A percentile compares a stretch with the other conserved stretches of the same genome.
These are phyloP conservation scores for Harrya chromipes DNA, from an alignment of 768 basidiomycete species.

Conservation along the genomic window DNA sequence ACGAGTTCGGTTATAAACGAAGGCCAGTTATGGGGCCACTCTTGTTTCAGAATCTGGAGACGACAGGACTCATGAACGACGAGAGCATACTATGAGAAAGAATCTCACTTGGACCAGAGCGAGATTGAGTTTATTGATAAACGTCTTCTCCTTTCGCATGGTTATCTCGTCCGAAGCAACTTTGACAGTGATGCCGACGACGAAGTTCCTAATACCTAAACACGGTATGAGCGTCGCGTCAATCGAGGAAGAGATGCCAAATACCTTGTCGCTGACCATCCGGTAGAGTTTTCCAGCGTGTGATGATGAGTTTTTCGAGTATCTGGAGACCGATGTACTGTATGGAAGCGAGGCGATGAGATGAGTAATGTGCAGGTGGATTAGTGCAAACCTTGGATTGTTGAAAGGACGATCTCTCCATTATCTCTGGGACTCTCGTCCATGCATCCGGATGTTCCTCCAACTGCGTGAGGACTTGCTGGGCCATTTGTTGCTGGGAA, in stretches of 20 bases:
- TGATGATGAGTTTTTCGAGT: constrained; percentile 90
- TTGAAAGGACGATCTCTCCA: constrained; percentile 78
- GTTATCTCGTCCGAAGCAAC: constrained; percentile 87
- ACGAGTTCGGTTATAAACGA: constrained; percentile 96
- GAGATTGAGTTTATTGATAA: constrained; percentile 94
- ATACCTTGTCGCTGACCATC: constrained; percentile 89
- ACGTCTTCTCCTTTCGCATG: constrained; percentile 90
- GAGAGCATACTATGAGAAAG: background rate
- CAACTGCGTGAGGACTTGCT: constrained; percentile 91
- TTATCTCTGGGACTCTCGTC: constrained; percentile 93
- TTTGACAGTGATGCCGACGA: constrained; percentile 91
- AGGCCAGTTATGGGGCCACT: constrained; percentile 99
- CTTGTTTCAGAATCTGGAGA: constrained; percentile 92
- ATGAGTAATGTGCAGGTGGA: background rate
- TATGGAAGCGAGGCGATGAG: constrained; percentile 14
- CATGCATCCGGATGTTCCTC: constrained; percentile 96
- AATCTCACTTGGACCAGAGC: constrained; percentile 84
- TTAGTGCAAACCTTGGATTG: constrained; percentile 69
- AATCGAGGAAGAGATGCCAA: constrained; percentile 1
- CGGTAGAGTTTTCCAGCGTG: constrained; percentile 94
- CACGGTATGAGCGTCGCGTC: constrained; percentile 10
- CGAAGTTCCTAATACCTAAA: constrained; percentile 91
- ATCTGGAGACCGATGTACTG: constrained; percentile 98
- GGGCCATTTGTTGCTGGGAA: constrained; percentile 87
- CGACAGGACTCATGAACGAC: constrained; percentile 6